phyloP scores from a whole-genome alignment of 1,284 basidiomycete genomes.

The Trametes versicolor region DNA sequence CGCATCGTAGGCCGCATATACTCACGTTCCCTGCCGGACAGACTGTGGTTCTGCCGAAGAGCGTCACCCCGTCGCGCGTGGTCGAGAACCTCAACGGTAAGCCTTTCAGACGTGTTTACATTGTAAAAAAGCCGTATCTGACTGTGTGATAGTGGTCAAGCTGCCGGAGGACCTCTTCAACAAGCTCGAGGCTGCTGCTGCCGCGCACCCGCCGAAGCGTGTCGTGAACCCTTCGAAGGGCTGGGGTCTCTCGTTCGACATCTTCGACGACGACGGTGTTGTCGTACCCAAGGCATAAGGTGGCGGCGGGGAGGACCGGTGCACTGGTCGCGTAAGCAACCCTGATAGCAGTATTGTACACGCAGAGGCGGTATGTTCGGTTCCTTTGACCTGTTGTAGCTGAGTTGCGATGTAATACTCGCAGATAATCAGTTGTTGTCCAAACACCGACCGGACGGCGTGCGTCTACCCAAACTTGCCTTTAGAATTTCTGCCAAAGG shows the following conservation, averaged over 20 bases:
- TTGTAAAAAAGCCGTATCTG: not conserved
- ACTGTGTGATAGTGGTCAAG: slow-evolving; percentile 52
- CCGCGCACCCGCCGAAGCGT: slow-evolving; percentile 61
- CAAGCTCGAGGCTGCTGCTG: slow-evolving; percentile 68
- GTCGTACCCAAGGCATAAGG: slow-evolving; percentile 25
- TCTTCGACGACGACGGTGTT: slow-evolving; percentile 59
- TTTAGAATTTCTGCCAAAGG: too few species aligned
- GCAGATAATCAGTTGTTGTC: too few species aligned
- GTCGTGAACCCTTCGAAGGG: slow-evolving; percentile 67
- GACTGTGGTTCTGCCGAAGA: slow-evolving; percentile 82
- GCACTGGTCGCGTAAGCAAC: not conserved
- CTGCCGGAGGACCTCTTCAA: slow-evolving; percentile 66
- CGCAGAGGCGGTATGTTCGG: too few species aligned
- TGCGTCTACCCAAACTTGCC: too few species aligned
- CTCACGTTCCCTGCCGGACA: slow-evolving; percentile 39
- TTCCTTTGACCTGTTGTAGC: too few species aligned
- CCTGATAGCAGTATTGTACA: not conserved
- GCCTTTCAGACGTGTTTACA: slow-evolving; percentile 26
- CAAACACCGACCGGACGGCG: too few species aligned
- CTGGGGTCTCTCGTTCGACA: slow-evolving; percentile 71
- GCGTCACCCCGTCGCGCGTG: slow-evolving; percentile 77
- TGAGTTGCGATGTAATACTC: too few species aligned
- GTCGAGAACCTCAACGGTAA: slow-evolving; percentile 73
- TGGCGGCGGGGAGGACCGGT: slow-evolving; percentile 11
- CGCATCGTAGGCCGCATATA: not conserved